Percentiles rank a stretch among this genome's conserved stretches.
Conservation (phyloP, 2,329 filamentous ascomycete genomes). For the Sporothrix luriei region DNA sequence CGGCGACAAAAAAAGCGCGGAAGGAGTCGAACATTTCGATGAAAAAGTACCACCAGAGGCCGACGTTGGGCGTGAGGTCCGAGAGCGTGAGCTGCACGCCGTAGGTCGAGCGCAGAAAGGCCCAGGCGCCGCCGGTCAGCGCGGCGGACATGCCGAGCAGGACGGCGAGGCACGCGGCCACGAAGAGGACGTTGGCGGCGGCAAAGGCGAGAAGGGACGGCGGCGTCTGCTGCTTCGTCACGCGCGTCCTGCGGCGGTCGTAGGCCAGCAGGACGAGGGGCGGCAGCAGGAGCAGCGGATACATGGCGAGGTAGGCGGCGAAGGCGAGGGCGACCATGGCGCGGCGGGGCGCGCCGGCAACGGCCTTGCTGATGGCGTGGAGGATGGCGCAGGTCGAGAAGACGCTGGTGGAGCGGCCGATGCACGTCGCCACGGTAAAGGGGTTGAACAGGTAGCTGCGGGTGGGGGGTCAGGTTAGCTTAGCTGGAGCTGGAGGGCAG, state of each 20-base stretch:
- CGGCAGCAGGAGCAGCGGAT: slow-evolving; percentile 82
- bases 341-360: slow-evolving; percentile 70
- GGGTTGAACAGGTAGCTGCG: slow-evolving; percentile 88
- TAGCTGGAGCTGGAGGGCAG: too few species aligned
- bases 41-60: slow-evolving; percentile 99
- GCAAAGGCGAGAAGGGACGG: slow-evolving; percentile 58
- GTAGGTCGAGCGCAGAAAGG: slow-evolving; percentile 87
- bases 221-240: slow-evolving; percentile 43
- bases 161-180: slow-evolving; percentile 58
- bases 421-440: slow-evolving; percentile 86
- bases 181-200: slow-evolving; percentile 54
- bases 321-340: slow-evolving; percentile 84
- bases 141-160: slow-evolving; percentile 73
- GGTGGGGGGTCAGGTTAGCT: background rate
- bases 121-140: slow-evolving; percentile 77
- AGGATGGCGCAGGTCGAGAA: slow-evolving; percentile 90
- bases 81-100: slow-evolving; percentile 88
- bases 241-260: slow-evolving; percentile 54
- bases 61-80: slow-evolving; percentile 91
- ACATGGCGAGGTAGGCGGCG: slow-evolving; percentile 88
- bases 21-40: slow-evolving; percentile 99
- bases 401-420: slow-evolving; percentile 84
- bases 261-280: slow-evolving; percentile 80
- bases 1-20: slow-evolving; percentile 91
- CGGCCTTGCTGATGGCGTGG: slow-evolving; percentile 78